Conservation (phyloP, 345 rosid species). For the Carallia pectinifolia region DNA sequence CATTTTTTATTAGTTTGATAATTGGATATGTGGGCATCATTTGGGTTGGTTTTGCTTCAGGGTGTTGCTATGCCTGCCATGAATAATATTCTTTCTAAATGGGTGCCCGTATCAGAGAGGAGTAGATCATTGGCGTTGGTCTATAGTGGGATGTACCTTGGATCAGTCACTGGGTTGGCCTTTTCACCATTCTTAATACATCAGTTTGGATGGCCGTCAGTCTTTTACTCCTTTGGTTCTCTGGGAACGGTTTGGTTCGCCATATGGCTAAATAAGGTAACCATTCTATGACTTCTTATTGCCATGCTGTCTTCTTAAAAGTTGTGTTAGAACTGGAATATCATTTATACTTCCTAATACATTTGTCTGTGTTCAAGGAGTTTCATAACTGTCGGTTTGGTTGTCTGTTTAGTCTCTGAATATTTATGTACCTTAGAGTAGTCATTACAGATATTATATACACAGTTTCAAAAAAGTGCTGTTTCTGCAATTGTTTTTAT, state of each 20-base stretch:
- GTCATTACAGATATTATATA: neutral
- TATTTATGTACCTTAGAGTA: neutral
- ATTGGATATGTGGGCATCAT: neutral
- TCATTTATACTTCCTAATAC: neutral
- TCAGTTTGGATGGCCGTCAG: constrained; percentile 92
- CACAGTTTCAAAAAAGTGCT: neutral
- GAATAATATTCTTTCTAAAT: constrained; percentile 88
- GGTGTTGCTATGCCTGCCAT: constrained; percentile 99
- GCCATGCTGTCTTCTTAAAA: constrained; percentile 8
- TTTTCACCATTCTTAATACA: constrained; percentile 91
- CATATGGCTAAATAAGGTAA: constrained; percentile 78
- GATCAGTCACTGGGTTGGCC: constrained; percentile 92
- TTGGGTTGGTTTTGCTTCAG: constrained; percentile 35
- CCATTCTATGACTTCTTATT: neutral
- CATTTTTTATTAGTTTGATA: neutral
- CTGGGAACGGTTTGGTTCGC: constrained; percentile 84
- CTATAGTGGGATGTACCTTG: constrained; percentile 93
- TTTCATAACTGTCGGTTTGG: neutral
- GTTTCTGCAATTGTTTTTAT: neutral
- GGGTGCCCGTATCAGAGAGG: constrained; percentile 94
- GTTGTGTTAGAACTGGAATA: neutral
- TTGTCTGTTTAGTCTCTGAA: neutral
- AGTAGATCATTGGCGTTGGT: constrained; percentile 89
- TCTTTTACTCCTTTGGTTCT: constrained; percentile 91
- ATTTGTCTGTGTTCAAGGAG: neutral